Percentiles rank a stretch among this genome's conserved stretches.
phyloP scores from a whole-genome alignment of 2,329 filamentous ascomycete species.

The Colletotrichum sp. region DNA sequence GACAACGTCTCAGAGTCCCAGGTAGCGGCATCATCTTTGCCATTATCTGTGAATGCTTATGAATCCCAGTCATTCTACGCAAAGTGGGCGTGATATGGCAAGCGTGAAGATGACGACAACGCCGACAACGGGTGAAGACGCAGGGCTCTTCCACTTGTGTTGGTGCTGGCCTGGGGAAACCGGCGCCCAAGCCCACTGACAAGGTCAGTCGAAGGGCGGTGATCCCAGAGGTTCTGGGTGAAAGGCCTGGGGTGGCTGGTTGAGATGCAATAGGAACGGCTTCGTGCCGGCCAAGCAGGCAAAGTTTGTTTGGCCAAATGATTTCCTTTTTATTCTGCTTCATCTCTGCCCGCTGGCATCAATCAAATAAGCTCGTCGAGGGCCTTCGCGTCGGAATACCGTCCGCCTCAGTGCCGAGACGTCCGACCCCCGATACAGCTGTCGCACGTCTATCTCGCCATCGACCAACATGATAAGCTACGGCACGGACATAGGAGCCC shows the following conservation, averaged over 20 bases:
- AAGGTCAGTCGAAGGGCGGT: not conserved
- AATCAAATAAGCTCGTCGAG: slow-evolving; percentile 13
- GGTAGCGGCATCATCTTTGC: not conserved
- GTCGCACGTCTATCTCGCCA: slow-evolving; percentile 16
- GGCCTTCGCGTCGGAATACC: not conserved
- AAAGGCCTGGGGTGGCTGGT: slow-evolving; percentile 4
- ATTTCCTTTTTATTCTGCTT: not conserved
- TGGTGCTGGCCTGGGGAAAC: not conserved
- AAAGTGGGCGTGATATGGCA: not conserved
- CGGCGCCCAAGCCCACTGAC: not conserved
- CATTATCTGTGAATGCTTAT: not conserved
- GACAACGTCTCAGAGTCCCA: not conserved
- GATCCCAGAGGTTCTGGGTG: not conserved
- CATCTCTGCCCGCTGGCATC: not conserved
- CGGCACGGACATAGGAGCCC: slow-evolving; percentile 8
- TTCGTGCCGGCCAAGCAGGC: not conserved
- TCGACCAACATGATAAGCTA: slow-evolving; percentile 8
- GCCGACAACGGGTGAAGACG: not conserved
- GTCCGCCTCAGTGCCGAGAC: slow-evolving; percentile 8
- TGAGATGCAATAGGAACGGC: not conserved
- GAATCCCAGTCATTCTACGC: not conserved
- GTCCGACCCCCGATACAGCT: slow-evolving; percentile 19
- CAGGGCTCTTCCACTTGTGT: not conserved
- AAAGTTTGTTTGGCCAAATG: slow-evolving; percentile 11
- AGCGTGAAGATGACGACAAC: not conserved